Conservation (phyloP, 2,329 filamentous ascomycete species). For the Ophiobolus disseminans region DNA sequence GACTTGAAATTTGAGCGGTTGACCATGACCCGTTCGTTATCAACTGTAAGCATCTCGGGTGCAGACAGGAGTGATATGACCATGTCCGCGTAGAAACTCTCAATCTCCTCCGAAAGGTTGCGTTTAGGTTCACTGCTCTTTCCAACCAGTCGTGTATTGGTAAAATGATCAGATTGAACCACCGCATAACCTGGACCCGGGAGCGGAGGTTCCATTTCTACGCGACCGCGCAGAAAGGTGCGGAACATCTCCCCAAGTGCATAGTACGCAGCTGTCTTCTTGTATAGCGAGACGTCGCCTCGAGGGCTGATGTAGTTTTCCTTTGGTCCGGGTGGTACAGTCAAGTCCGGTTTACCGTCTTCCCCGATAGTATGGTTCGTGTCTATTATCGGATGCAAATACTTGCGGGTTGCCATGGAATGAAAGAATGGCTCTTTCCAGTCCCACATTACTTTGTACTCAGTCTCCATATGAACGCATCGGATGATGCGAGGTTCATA, state of each 20-base stretch:
- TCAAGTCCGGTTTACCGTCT: slow-evolving; percentile 50
- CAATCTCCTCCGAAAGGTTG: slow-evolving; percentile 32
- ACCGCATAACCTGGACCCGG: slow-evolving; percentile 38
- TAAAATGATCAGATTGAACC: slow-evolving; percentile 43
- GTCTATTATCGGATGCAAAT: slow-evolving; percentile 36
- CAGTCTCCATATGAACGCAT: slow-evolving; percentile 45
- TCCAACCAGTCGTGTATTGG: slow-evolving; percentile 55
- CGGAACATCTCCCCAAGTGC: slow-evolving; percentile 42
- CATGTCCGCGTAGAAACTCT: slow-evolving; percentile 44
- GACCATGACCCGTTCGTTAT: slow-evolving; percentile 19
- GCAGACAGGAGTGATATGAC: slow-evolving; percentile 44
- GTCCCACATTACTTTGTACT: slow-evolving; percentile 43
- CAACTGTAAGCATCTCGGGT: slow-evolving; percentile 41
- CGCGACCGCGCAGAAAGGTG: slow-evolving; percentile 37
- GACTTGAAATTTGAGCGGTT: slow-evolving; percentile 33
- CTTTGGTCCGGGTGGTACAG: slow-evolving; percentile 25
- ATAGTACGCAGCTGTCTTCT: slow-evolving; percentile 45
- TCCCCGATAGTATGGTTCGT: slow-evolving; percentile 37
- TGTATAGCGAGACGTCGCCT: slow-evolving; percentile 34
- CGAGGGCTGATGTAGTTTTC: slow-evolving; percentile 36
- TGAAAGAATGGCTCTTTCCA: slow-evolving; percentile 39
- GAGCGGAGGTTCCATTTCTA: slow-evolving; percentile 36
- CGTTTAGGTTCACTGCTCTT: slow-evolving; percentile 32
- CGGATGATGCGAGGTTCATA: slow-evolving; percentile 40
- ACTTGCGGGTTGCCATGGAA: slow-evolving; percentile 28